Evolutionary conservation across 1,284 basidiomycete species (phyloP), one percentile per base, ranked within the genome.

Genomic region (Pterula multifida): DNA sequence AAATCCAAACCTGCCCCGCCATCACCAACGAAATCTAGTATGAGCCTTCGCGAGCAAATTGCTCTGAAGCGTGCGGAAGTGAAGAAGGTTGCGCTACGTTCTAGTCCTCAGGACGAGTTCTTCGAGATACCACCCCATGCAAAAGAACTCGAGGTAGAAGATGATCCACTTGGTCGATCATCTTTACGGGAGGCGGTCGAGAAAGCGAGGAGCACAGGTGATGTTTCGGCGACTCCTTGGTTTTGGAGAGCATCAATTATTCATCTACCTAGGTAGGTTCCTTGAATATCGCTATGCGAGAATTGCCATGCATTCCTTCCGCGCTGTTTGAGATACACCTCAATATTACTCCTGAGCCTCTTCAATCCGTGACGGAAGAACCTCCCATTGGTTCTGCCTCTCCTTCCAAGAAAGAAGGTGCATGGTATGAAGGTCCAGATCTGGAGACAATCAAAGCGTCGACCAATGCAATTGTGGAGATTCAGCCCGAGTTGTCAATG

Each of bases 401-500:
- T 61, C 53, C 65, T 63, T 24, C 60, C 63, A 39, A 63, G 65
- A 50, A 67, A 64, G 55, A 65, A 63, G 42, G 77, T 15, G 70
- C 82, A 1, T 88, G 86, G 85, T 89, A 79, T 56, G 85, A 88
- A 58, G 81, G 81, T 2, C 80, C 85, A 58, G 86, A 90, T 63
- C 64, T 90, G 19, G 73, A 76, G 42, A 68, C 84, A 0, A 63
- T 90, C 44, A 88, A 86, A 58, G 80, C 79, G 17, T 81, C 80
- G 73, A 84, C 78, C 56, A 90, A 90, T 57, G 79, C 82, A 25
- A 88, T 90, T 26, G 56, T 73, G 12, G 82, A 85, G 59, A 71
- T 90, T 26, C 86, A 88, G 57, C 79, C 79, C 22, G 87, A 90
- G 59, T 79, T 90, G 25, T 82, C 82, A 0, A 69, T 89, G 52